Evolutionary conservation across 257 asterid species (phyloP).

Genomic region (Nicotiana tomentosiformis): DNA sequence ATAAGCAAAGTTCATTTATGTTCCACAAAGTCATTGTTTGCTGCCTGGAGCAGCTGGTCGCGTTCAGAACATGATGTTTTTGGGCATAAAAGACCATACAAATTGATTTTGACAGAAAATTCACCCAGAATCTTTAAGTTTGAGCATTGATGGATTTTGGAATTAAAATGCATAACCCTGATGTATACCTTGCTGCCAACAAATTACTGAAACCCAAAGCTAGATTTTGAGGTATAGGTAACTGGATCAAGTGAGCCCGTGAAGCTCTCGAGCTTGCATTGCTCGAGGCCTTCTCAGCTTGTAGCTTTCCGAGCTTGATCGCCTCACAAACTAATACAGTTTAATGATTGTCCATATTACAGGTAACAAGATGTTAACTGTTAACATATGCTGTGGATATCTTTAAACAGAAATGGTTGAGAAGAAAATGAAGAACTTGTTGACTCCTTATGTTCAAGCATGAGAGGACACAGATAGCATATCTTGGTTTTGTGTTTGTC

Average conservation of each 20-base stretch:
- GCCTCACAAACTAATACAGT: background rate
- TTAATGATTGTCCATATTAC: background rate
- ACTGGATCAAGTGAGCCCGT: background rate
- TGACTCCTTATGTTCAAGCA: background rate
- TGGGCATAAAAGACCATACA: background rate
- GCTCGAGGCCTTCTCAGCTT: background rate
- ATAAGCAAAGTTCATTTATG: background rate
- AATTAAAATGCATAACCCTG: background rate
- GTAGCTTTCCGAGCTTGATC: background rate
- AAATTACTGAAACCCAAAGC: background rate
- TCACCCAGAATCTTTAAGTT: background rate
- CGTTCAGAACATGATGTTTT: no score
- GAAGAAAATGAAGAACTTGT: background rate
- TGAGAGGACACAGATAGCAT: slow-evolving; percentile 1
- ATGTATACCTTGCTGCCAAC: background rate
- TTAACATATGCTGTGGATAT: background rate
- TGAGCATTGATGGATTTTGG: background rate
- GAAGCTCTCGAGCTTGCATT: background rate
- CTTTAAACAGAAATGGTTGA: background rate
- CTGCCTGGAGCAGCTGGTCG: background rate
- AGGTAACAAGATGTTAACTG: background rate
- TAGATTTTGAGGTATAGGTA: background rate
- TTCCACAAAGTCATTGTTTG: background rate
- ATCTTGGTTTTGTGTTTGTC: background rate
- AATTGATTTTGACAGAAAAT: background rate